Evolutionary conservation across 495 filamentous ascomycete genomes (phyloP), one percentile per base, ranked within the genome.

Genomic region (Xylaria scruposa): DNA sequence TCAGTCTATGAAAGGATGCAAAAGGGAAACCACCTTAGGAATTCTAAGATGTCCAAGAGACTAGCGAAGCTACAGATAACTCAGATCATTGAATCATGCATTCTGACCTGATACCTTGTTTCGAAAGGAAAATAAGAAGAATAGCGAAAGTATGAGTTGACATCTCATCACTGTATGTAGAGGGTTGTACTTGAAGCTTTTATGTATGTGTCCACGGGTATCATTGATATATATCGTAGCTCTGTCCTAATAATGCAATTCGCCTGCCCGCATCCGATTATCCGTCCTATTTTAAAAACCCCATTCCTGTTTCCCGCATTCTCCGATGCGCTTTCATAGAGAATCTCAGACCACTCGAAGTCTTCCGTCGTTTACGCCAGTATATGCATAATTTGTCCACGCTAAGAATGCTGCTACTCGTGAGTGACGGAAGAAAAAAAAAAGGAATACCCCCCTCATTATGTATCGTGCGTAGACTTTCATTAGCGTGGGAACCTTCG

Each of bases 341-440:
- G 17, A 65, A 49, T 21, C 31, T 7, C 63, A 38, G 13, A 47
- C 24, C 12, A 42, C 13, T 36, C 15, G 15, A 49, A 44, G 17
- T 21, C 26, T 46, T 47, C 26, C 9, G 19, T 24, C 21, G 10
- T 40, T 36, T 70, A 70, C 68, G 68, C 68, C 68, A 5, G 21
- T 44, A 38, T 70, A 70, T 70, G 59, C 59, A 70, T 63, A 40
- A n/a, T 51, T 42, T 24, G 21, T 12, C 68, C 58, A 49, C 56
- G 58, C 68, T 26, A 31, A 62, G 51, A 19, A 63, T 56, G 59
- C 59, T 26, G 58, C 54, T 47, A 26, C 36, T 68, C 53, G 17
- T 46, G 66, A 36, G 53, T 24, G 33, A 19, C 8, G 33, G 36
- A 38, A 38, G 36, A 38, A 38, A 38, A 1, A 0, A 66, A 66